Base-by-base conservation (phyloP, 495 filamentous ascomycete genomes). In the Lasiosphaeria hispida region DNA sequence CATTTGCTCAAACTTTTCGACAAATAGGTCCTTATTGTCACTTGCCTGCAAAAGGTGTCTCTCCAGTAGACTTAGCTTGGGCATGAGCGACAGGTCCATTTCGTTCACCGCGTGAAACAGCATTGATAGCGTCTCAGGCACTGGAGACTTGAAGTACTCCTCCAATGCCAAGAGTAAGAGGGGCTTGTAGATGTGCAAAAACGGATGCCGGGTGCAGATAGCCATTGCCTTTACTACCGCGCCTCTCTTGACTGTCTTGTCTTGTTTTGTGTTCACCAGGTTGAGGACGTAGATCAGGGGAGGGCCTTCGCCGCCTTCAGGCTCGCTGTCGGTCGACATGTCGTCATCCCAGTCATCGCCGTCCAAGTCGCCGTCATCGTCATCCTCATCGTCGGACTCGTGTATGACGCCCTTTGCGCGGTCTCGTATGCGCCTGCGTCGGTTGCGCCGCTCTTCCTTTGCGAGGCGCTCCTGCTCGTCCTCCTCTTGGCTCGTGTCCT, bases 131-230 rank as follows among this genome's bases (percentile, higher is more conserved):
- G 93, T 97, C 72, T 94, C 91, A 13, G 89, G 86, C 55, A 87
- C 87, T 0, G 94, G 94, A 2, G 88, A 86, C 67, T 95, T 94
- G 75, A 96, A 99, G 71, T 99, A 99, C 63, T 97, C 92, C 68
- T 97, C 94, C 40, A 99, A 77, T 1, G 94, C 94, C n/a, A 99
- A 76, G 54, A 99, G 79, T 48, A 99, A 81, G 15, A 99, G 83
- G 57, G 94, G 94, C 90, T 97, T 98, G 74, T 97, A 98, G 55
- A 98, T 97, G 72, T 98, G 93, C 50, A 98, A 80, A 69, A 98
- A 98, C n/a, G 94, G 92, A 76, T 98, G 94, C 45, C 93, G 79
- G 4, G 94, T 98, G 75, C 94, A 98, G 62, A 98, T 97, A n/a
- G 94, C 94, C 94, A 98, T 98, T 2, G 94, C 92, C 73, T 97